Base-by-base conservation (phyloP, 192 early-diverging fungal genomes). In the Backusella tarrabulga region DNA sequence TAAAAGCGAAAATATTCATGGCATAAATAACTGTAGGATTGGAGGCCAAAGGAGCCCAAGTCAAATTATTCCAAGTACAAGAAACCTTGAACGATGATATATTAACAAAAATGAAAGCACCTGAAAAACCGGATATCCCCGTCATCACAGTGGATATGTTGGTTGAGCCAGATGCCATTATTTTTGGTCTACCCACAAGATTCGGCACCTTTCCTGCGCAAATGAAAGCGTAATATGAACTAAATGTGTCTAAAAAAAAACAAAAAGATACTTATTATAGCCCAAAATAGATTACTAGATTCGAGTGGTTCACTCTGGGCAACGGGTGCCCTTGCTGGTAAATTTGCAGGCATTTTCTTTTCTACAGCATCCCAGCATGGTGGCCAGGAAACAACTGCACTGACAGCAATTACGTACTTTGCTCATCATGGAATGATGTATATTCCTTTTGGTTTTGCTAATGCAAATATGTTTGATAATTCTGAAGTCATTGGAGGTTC, bases 401-500 rank as follows among this genome's bases (percentile, higher is more conserved):
- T 91, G 6, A 88, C 87, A 34, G 83, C 93, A 50, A 72, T 95
- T 29, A 85, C 93, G 0, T 86, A 89, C 80, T 85, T 94, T 42
- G 89, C 87, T 7, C 93, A 95, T 84, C 94, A 94, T 79, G 95
- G 94, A 34, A 89, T 96, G 54, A 84, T 89, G 68, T 96, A 86
- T 76, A 91, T 95, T 50, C 95, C 95, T 3, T 76, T 95, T 67
- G 93, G 93, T 21, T 90, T 71, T 34, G 75, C 81, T 67, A 79
- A 73, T 60, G 4, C 21, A 17, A 54, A 34, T 6, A 23, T 80
- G 14, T 76, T 73, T 44, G 68, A 77, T 52, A 66, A 34, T 4
- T 66, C 35, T 14, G 73, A 75, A 67, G 82, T 83, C 21, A 67
- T 80, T 35, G 82, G 82, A 36, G 82, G 82, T 19, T 75, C 72